A percentile compares a stretch with the other conserved stretches of the same genome.
phyloP scores from a whole-genome alignment of 164 flowering plant species.

The Akebia trifoliata region DNA sequence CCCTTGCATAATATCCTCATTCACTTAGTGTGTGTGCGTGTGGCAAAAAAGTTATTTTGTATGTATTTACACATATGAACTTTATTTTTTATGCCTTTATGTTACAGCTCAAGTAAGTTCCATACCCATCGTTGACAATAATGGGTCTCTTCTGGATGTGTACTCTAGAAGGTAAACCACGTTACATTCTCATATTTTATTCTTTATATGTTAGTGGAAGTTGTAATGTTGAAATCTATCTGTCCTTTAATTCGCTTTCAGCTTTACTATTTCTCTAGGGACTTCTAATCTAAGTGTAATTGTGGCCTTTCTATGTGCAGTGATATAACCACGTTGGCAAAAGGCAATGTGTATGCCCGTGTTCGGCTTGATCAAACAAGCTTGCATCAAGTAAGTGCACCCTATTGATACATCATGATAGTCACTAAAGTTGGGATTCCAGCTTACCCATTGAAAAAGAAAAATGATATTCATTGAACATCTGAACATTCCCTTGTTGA shows the following conservation, averaged over 20 bases:
- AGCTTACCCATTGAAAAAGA: no score
- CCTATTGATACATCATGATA: background rate
- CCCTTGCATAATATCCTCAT: no score
- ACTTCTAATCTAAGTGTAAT: background rate
- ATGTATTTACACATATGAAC: background rate
- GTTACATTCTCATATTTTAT: no score
- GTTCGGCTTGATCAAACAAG: constrained; percentile 28
- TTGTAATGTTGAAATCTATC: background rate
- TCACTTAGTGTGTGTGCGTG: no score
- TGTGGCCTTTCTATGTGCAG: constrained; percentile 20
- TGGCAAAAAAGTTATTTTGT: no score
- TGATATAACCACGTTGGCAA: constrained; percentile 32
- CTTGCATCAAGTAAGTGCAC: constrained; percentile 24
- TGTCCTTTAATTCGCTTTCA: constrained; percentile 2
- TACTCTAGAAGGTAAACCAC: constrained; percentile 26
- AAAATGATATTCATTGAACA: background rate
- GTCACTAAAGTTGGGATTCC: no score
- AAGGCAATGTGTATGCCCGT: constrained; percentile 24
- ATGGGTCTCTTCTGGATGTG: constrained; percentile 28
- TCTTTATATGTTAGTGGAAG: background rate
- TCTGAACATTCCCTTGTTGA: background rate
- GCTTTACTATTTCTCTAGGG: background rate
- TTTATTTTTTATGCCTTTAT: constrained; percentile 4
- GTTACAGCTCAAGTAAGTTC: constrained; percentile 26
- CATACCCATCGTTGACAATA: constrained; percentile 27